Evolutionary conservation across 441 rosid genomes (phyloP).

Genomic region (Euphorbia schlechtendalii): DNA sequence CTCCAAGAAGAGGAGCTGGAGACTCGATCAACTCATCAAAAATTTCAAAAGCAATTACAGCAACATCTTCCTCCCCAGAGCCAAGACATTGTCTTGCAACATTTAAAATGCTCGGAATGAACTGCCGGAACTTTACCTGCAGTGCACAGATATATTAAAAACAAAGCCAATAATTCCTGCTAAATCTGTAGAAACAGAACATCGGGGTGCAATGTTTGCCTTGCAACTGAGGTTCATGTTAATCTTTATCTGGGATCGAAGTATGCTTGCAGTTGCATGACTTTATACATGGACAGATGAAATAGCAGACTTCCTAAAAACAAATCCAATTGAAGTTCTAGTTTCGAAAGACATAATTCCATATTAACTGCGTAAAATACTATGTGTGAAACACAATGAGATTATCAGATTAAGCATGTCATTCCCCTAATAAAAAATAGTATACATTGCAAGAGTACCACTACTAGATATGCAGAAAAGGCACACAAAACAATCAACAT

Average conservation of each 20-base stretch:
- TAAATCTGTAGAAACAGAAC: neutral
- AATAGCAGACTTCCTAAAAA: neutral
- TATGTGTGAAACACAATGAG: neutral
- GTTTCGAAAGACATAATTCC: neutral
- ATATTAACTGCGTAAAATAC: neutral
- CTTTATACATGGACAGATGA: neutral
- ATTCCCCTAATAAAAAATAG: neutral
- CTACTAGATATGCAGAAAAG: neutral
- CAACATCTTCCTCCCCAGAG: slow-evolving; percentile 96
- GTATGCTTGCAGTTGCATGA: neutral
- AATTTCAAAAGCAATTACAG: slow-evolving; percentile 95
- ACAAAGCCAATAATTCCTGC: neutral
- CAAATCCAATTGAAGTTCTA: neutral
- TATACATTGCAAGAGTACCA: neutral
- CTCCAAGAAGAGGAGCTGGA: slow-evolving; percentile 99
- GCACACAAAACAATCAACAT: neutral
- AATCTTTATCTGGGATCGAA: neutral
- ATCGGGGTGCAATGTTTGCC: neutral
- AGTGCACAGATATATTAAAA: slow-evolving; percentile 34
- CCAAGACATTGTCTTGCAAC: slow-evolving; percentile 92
- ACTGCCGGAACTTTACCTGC: slow-evolving; percentile 95
- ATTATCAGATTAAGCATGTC: neutral
- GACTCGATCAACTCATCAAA: slow-evolving; percentile 99
- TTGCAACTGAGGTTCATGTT: neutral
- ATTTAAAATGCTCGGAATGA: slow-evolving; percentile 95